phyloP scores from a whole-genome alignment of 257 asterid species.

The Solanum appendiculatum region DNA sequence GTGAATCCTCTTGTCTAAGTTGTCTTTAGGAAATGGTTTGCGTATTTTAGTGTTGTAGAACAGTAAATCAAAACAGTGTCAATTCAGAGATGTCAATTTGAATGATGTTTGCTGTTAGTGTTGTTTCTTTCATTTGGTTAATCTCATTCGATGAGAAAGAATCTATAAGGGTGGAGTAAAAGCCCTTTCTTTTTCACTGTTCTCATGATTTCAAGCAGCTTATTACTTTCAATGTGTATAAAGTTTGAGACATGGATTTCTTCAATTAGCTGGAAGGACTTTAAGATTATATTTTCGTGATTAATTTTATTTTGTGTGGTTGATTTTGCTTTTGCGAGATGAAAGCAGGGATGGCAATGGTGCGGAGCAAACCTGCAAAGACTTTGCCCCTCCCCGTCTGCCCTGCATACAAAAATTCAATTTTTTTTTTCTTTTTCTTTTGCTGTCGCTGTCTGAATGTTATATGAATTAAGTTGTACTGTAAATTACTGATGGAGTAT shows the following conservation, averaged over 20 bases:
- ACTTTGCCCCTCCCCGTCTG: too few species aligned
- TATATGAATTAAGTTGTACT: not conserved
- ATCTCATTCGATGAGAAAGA: not conserved
- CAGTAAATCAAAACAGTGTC: not conserved
- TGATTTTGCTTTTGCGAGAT: not conserved
- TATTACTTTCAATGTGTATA: not conserved
- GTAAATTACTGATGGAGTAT: not conserved
- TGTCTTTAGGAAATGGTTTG: not conserved
- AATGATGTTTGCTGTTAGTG: not conserved
- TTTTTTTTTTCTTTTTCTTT: not conserved
- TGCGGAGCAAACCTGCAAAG: too few species aligned
- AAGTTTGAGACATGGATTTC: not conserved
- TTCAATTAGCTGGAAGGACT: not conserved
- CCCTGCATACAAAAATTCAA: too few species aligned
- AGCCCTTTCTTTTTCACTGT: not conserved
- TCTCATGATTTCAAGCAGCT: not conserved
- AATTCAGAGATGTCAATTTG: not conserved
- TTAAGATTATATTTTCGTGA: not conserved
- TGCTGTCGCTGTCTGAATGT: not conserved
- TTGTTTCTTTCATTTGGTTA: not conserved
- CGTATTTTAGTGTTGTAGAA: not conserved
- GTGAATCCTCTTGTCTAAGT: not conserved
- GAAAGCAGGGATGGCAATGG: not conserved
- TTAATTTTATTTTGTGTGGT: too few species aligned
- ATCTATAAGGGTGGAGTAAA: not conserved